These are phyloP conservation scores for Westerdykella ornata DNA, from an alignment of 2,329 filamentous ascomycete genomes.

Conservation along the genomic window DNA sequence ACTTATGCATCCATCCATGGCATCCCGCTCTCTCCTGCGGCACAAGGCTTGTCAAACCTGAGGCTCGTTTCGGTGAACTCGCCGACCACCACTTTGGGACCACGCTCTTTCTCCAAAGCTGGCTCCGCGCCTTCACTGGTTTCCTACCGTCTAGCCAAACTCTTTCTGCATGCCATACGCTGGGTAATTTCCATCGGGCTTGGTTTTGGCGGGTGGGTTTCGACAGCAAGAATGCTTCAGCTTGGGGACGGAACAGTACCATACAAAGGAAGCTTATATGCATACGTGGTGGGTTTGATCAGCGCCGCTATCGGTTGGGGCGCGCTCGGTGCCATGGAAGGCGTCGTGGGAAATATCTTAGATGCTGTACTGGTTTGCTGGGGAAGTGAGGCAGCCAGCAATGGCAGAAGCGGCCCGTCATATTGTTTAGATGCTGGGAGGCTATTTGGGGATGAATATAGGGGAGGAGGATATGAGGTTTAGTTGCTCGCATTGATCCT, in stretches of 20 bases:
- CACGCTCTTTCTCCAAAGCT: constrained; percentile 35
- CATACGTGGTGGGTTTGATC: constrained; percentile 86
- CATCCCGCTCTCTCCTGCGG: constrained; percentile 68
- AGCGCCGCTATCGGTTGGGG: constrained; percentile 94
- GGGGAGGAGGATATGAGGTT: constrained; percentile 24
- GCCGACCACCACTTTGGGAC: constrained; percentile 60
- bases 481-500: constrained; percentile 3
- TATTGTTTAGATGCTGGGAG: constrained; percentile 91
- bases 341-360: constrained; percentile 76
- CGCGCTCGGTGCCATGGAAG: constrained; percentile 83
- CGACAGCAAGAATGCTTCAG: constrained; percentile 72
- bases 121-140: constrained; percentile 53
- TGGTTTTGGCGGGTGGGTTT: constrained; percentile 94
- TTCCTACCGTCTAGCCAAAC: constrained; percentile 83
- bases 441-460: constrained; percentile 61
- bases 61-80: constrained; percentile 67
- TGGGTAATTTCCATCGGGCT: constrained; percentile 86
- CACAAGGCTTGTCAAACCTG: constrained; percentile 73
- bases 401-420: constrained; percentile 48
- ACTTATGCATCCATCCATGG: constrained; percentile 95
- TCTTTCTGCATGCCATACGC: constrained; percentile 82
- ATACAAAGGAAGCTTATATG: constrained; percentile 75
- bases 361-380: constrained; percentile 90
- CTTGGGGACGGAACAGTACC: constrained; percentile 47
- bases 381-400: constrained; percentile 62